phyloP scores from a whole-genome alignment of 805 yeast genomes.

The Starmerella riodocensis region DNA sequence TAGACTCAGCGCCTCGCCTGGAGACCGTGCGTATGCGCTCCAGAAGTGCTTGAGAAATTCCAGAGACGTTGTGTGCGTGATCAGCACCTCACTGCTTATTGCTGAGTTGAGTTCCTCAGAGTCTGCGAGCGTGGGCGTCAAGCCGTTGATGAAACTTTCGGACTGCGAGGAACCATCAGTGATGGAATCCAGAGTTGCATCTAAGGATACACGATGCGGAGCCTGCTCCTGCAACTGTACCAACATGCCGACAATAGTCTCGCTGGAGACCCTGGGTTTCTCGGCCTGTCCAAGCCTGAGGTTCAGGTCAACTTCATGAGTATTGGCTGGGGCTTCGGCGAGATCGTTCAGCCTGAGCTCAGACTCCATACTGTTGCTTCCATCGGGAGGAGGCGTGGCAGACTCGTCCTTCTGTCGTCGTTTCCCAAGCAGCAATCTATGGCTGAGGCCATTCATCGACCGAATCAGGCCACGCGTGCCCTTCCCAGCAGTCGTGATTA shows the following conservation, averaged over 20 bases:
- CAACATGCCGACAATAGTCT: background rate
- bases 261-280: background rate
- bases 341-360: constrained; percentile 24
- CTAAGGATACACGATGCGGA: constrained; percentile 8
- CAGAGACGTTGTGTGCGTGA: constrained; percentile 58
- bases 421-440: constrained; percentile 54
- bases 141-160: constrained; percentile 4
- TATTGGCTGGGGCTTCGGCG: constrained; percentile 8
- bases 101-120: background rate
- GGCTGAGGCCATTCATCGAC: constrained; percentile 79
- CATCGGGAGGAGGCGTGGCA: background rate
- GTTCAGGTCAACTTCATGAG: constrained; percentile 9
- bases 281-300: background rate
- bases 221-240: background rate
- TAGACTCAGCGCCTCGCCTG: constrained; percentile 28
- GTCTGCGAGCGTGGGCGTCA: constrained; percentile 10
- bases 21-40: constrained; percentile 23
- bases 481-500: constrained; percentile 42
- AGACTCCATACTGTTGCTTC: constrained; percentile 13
- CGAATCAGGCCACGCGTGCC: constrained; percentile 53
- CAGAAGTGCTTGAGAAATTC: constrained; percentile 70
- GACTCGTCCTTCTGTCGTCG: constrained; percentile 22
- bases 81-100: constrained; percentile 30
- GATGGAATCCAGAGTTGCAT: background rate
- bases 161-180: constrained; percentile 2